Percentiles rank a stretch among this genome's conserved stretches.
Evolutionary conservation across 305 asterid species (phyloP).

Genomic region (Solanum chacoense): DNA sequence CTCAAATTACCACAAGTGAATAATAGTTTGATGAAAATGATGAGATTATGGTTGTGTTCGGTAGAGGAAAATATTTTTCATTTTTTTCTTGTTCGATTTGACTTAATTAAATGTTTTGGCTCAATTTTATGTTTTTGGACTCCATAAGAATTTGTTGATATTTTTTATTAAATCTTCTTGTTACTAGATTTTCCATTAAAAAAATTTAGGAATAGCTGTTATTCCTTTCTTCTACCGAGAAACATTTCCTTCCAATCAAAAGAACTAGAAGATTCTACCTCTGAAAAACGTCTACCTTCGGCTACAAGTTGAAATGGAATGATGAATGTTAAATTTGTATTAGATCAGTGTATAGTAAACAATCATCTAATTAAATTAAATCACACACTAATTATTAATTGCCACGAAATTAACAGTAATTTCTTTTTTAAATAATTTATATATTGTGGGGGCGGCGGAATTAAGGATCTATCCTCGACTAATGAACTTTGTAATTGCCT

Average conservation of each 20-base stretch:
- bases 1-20: not conserved
- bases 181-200: too few relatives aligned
- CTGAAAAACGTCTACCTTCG: not conserved
- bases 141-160: not conserved
- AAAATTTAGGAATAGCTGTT: not conserved
- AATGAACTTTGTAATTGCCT: not conserved
- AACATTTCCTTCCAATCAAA: too few relatives aligned
- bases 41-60: not conserved
- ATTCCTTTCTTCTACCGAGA: too few relatives aligned
- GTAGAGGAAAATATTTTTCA: not conserved
- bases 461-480: not conserved
- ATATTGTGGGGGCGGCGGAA: not conserved
- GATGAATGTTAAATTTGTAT: not conserved
- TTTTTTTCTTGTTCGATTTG: not conserved
- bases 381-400: not conserved
- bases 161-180: not conserved
- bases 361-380: not conserved
- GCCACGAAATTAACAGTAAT: not conserved
- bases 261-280: not conserved
- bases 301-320: not conserved
- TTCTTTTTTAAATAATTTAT: not conserved
- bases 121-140: not conserved
- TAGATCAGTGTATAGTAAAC: not conserved
- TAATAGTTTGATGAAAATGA: not conserved
- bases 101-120: not conserved